phyloP scores from a whole-genome alignment of 495 filamentous ascomycete genomes.

The Rostrohypoxylon terebratum region DNA sequence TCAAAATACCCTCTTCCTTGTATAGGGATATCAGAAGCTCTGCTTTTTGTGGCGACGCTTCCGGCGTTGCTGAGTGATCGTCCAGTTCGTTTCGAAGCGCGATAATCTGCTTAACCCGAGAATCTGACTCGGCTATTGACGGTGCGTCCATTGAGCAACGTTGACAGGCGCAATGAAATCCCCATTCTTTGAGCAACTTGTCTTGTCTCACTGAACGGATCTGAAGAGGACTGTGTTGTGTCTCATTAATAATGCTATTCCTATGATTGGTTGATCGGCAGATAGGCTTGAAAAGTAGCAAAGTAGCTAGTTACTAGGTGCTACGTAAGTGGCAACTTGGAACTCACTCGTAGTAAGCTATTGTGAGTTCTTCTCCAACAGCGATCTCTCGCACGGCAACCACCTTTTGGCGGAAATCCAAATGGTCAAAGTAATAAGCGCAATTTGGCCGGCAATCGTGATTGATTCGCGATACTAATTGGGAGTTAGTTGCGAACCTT shows the following conservation, averaged over 20 bases:
- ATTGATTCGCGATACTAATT: conserved; percentile 55
- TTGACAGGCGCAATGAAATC: conserved; percentile 55
- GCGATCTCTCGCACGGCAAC: conserved; percentile 52
- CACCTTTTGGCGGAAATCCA: conserved; percentile 52
- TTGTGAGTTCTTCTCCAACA: conserved; percentile 54
- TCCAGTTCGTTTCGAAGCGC: conserved; percentile 45
- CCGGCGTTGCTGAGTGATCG: conserved; percentile 41
- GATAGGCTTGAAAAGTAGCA: not conserved
- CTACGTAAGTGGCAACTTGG: no score
- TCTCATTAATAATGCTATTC: not conserved
- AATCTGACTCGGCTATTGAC: conserved; percentile 49
- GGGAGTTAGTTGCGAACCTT: conserved; percentile 5
- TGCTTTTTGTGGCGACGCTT: conserved; percentile 51
- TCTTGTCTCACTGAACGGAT: conserved; percentile 42
- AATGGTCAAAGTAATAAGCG: conserved; percentile 56
- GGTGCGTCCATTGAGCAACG: conserved; percentile 45
- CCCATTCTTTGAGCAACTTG: conserved; percentile 52
- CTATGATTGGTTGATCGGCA: not conserved
- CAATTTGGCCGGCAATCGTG: conserved; percentile 60
- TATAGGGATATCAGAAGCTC: conserved; percentile 54
- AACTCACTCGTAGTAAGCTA: conserved; percentile 57
- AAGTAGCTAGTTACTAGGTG: no score
- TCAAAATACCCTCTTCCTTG: conserved; percentile 54
- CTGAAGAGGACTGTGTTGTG: conserved; percentile 45
- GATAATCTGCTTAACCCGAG: conserved; percentile 49